Base-by-base conservation (phyloP, 2,329 filamentous ascomycete genomes). In the Pseudonectria foliicola region DNA sequence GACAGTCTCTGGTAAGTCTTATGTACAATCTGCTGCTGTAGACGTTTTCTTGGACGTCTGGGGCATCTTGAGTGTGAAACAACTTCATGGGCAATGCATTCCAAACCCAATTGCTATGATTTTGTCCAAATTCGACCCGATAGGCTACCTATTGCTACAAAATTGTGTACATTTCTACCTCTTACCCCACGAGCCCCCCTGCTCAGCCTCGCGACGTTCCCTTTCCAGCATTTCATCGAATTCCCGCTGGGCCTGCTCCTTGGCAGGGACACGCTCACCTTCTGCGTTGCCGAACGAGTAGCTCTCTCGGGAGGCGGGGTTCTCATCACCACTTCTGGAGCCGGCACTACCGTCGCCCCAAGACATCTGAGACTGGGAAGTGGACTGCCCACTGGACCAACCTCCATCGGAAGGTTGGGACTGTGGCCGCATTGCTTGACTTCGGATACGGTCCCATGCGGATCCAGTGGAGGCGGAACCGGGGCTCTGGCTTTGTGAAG, bases 221-320 rank as follows among this genome's bases (percentile, higher is more conserved):
- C 58, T 54, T 27, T 73, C 69, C 3, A 73, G 37, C 38, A 73
- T 55, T 13, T 56, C 56, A 39, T 74, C 70, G 43, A 73, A 74
- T 21, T 74, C 68, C 38, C 56, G 62, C 38, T 74, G 70, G 6
- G 70, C 68, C 42, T 68, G 60, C 7, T 60, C 59, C 48, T 63
- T 70, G 28, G 59, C 60, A 12, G 55, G 48, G 4, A 47, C 43
- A 37, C 49, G 60, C 14, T 67, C 62, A 35, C 61, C 59, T 7
- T 67, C 64, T 2, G 51, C 40, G 4, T 44, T 42, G 4, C 57
- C 55, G 38, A 59, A 69, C 0, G 57, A 45, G 39, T 59, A 67
- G 24, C 44, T 50, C 7, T 59, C 52, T 6, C 37, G 45, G 5
- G 39, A 27, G 4, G 34, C 41, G 25, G 37, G 39, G 13, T 35